phyloP scores from a whole-genome alignment of 2,329 filamentous ascomycete genomes.

The Pseudogymnoascus sp. region DNA sequence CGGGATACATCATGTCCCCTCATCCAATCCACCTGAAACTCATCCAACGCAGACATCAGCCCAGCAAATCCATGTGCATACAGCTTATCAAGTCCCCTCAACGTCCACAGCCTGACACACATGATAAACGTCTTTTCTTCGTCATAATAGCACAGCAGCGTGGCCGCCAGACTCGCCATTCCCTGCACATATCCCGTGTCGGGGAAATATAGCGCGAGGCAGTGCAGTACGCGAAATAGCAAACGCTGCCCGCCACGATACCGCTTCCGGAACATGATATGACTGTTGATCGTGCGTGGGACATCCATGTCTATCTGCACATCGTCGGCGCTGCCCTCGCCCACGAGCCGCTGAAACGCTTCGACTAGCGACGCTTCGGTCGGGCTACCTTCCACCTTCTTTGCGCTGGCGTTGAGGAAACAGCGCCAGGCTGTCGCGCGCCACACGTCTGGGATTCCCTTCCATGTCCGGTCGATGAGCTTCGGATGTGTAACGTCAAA shows the following conservation, averaged over 20 bases:
- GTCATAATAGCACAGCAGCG: conserved; percentile 91
- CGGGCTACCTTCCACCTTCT: conserved; percentile 45
- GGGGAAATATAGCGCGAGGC: conserved; percentile 82
- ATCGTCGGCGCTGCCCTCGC: conserved; percentile 74
- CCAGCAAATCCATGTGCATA: conserved; percentile 80
- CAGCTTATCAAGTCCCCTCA: conserved; percentile 75
- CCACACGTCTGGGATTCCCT: conserved; percentile 96
- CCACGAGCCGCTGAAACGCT: conserved; percentile 64
- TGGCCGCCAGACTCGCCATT: conserved; percentile 90
- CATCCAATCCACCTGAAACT: conserved; percentile 82
- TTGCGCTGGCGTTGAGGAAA: conserved; percentile 73
- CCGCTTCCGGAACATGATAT: conserved; percentile 92
- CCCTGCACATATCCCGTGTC: conserved; percentile 94
- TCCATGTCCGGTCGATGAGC: conserved; percentile 87
- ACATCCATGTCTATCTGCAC: conserved; percentile 97
- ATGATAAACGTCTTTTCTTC: conserved; percentile 93
- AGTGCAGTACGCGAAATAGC: conserved; percentile 85
- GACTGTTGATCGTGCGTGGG: conserved; percentile 83
- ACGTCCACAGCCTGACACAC: conserved; percentile 88
- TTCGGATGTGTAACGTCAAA: conserved; percentile 81
- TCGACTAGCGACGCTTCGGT: conserved; percentile 64
- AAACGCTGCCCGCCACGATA: conserved; percentile 89
- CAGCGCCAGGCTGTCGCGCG: conserved; percentile 89
- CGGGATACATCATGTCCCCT: conserved; percentile 64
- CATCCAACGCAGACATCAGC: conserved; percentile 73